Conservation (phyloP, 2,329 filamentous ascomycete species). For the Diaporthe citrichinensis region DNA sequence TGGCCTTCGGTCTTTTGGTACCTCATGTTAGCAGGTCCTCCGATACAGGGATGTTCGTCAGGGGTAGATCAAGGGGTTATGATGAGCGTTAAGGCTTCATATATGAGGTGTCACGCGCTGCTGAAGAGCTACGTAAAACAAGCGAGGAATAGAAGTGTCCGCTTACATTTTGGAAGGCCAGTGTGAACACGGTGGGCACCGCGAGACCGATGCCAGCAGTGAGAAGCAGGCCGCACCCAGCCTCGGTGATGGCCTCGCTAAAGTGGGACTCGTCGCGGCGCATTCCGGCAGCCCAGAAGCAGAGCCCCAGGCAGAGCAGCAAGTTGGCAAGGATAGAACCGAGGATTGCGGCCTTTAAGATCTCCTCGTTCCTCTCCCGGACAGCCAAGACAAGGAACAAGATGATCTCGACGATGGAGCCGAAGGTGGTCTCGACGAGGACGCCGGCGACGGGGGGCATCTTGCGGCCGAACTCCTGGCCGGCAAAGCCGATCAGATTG, state of each 20-base stretch:
- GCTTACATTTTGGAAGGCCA: conserved; percentile 29
- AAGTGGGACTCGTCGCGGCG: conserved; percentile 78
- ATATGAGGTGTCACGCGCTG: background rate
- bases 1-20: conserved; percentile 14
- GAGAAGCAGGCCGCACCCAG: conserved; percentile 81
- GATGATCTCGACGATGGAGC: conserved; percentile 85
- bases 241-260: conserved; percentile 82
- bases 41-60: background rate
- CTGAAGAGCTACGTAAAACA: background rate
- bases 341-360: conserved; percentile 86
- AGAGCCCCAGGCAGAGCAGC: conserved; percentile 82
- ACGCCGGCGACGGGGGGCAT: conserved; percentile 80
- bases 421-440: conserved; percentile 73
- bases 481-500: conserved; percentile 82
- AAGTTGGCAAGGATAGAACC: conserved; percentile 88
- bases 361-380: conserved; percentile 66
- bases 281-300: conserved; percentile 84
- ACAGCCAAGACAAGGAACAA: conserved; percentile 83
- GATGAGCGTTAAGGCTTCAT: background rate
- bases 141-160: background rate
- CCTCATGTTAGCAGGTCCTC: background rate
- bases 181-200: conserved; percentile 47
- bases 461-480: conserved; percentile 80
- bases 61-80: background rate
- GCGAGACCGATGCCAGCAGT: conserved; percentile 73